These are phyloP conservation scores for Lecanicillium sp. DNA, from an alignment of 2,329 filamentous ascomycete genomes.

Conservation along the genomic window DNA sequence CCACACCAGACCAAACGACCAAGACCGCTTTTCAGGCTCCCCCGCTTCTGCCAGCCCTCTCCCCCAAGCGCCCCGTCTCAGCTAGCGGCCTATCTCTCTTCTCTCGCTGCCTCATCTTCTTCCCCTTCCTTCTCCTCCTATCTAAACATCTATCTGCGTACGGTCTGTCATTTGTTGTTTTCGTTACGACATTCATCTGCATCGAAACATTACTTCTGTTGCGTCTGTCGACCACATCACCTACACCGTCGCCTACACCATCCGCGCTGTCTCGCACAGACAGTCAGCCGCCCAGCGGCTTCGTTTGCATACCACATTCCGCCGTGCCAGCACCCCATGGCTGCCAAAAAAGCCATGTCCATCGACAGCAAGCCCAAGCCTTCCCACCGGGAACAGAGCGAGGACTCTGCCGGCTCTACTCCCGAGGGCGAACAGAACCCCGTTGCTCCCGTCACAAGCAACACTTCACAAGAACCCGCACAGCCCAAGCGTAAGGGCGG, in stretches of 20 bases:
- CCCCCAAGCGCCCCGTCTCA: background rate
- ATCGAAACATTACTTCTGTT: no score
- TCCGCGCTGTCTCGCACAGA: background rate
- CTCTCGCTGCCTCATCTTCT: background rate
- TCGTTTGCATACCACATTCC: slow-evolving; percentile 20
- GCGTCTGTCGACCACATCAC: no score
- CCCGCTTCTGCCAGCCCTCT: slow-evolving; percentile 1
- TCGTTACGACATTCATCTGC: no score
- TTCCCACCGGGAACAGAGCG: slow-evolving; percentile 45
- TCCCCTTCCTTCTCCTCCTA: background rate
- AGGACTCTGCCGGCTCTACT: slow-evolving; percentile 56
- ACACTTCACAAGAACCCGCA: slow-evolving; percentile 45
- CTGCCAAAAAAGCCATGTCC: slow-evolving; percentile 64
- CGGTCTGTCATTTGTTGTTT: no score
- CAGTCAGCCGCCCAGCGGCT: background rate
- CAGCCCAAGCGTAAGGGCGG: slow-evolving; percentile 94
- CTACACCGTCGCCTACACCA: background rate
- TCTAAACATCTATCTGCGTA: background rate
- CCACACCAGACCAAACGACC: no score
- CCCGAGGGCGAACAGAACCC: slow-evolving; percentile 47
- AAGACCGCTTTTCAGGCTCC: no score
- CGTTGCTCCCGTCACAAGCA: slow-evolving; percentile 26
- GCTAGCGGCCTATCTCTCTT: background rate
- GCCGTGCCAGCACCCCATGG: slow-evolving; percentile 37
- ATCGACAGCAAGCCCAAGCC: slow-evolving; percentile 51